Evolutionary conservation across 1,139 yeast genomes (phyloP), one percentile per base, ranked within the genome.

Genomic region (Candida tetrigidarum): DNA sequence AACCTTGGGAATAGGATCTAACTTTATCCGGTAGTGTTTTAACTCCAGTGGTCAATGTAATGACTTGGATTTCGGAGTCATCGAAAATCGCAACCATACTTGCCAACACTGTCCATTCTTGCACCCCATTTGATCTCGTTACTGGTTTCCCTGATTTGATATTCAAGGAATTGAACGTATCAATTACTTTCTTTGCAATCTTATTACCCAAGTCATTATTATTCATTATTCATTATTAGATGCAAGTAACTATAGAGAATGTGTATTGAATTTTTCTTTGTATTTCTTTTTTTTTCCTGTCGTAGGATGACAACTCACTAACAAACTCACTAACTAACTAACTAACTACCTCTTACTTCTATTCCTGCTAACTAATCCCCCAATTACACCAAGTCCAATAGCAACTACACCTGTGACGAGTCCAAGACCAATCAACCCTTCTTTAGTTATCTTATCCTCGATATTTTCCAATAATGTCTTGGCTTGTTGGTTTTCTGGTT

Each of bases 361-460:
- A 56, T 67, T 70, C 49, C 59, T 67, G 47, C 77, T 71, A 57
- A 84, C 60, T 34, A 85, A 59, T 2, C 86, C 75, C 1, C 91
- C 86, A 10, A 83, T 63, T 3, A 83, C 35, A 8, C 93, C 90
- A 1, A 92, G 85, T 1, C 93, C 93, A 1, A 88, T 76, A 0
- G 97, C 97, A 46, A 91, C 72, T 2, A 83, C 82, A 20, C 96
- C 96, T 14, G 96, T 89, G 0, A 90, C 85, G 34, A 93, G 74
- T 0, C 96, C 96, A 45, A 92, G 71, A 1, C 98, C 98, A 51
- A 90, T 81, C 45, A 91, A 73, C 0, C 97, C 96, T 60, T 93
- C 96, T 55, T 78, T 83, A 26, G 96, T 89, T 35, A 93, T 83
- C 60, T 84, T 86, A 53, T 86, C 93, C 51, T 91, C 97, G 28